These are phyloP conservation scores for Aphanomyces cochlioides DNA, from an alignment of 352 stramenopile genomes.

Conservation along the genomic window DNA sequence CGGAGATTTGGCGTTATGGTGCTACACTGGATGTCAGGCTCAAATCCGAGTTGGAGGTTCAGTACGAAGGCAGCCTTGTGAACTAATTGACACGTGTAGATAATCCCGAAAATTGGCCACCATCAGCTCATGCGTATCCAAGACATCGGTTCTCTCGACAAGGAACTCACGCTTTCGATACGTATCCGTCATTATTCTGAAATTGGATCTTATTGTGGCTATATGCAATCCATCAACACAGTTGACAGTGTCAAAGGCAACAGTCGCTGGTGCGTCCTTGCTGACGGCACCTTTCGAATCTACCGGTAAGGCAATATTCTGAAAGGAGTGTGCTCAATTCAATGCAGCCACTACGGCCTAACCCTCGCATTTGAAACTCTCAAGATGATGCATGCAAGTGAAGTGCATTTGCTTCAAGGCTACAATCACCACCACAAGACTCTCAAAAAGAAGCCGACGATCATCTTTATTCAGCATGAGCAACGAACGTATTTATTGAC, in stretches of 20 bases:
- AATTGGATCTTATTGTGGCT: conserved; percentile 54
- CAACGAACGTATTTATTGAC: conserved; percentile 32
- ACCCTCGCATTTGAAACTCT: conserved; percentile 58
- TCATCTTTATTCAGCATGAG: conserved; percentile 60
- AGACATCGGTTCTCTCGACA: conserved; percentile 30
- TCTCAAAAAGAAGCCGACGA: conserved; percentile 29
- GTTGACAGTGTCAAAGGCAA: conserved; percentile 58
- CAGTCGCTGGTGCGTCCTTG: conserved; percentile 66
- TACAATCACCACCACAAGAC: conserved; percentile 42
- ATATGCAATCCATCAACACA: conserved; percentile 61
- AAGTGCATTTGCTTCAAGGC: conserved; percentile 16
- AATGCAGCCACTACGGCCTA: conserved; percentile 52
- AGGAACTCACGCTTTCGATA: conserved; percentile 41
- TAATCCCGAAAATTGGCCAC: conserved; percentile 24
- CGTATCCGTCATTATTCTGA: conserved; percentile 49
- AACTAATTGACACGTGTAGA: conserved; percentile 9
- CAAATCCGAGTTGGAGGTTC: conserved; percentile 42
- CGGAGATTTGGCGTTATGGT: conserved; percentile 49
- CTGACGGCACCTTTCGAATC: conserved; percentile 54
- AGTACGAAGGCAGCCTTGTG: conserved; percentile 40
- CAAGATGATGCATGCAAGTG: conserved; percentile 41
- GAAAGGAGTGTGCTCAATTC: neutral
- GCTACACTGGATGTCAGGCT: conserved; percentile 43
- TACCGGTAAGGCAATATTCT: conserved; percentile 38
- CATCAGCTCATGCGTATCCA: conserved; percentile 31